Evolutionary conservation across 2,329 filamentous ascomycete species (phyloP).

Genomic region (Fusarium goolgardi): DNA sequence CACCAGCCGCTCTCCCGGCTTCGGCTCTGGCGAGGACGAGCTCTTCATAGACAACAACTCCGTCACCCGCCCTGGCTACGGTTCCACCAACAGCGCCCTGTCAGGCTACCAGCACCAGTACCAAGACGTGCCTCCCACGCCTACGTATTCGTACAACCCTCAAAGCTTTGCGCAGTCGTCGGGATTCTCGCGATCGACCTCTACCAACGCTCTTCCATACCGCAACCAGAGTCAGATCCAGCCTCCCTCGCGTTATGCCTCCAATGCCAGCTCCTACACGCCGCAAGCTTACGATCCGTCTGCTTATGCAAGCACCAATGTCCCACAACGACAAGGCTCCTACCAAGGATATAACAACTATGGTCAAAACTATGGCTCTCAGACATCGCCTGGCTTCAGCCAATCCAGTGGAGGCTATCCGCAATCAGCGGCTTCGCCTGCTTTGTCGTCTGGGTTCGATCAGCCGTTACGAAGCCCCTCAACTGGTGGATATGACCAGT

Average conservation of each 20-base stretch:
- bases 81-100: conserved; percentile 60
- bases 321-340: conserved; percentile 63
- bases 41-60: conserved; percentile 69
- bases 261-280: conserved; percentile 58
- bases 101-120: conserved; percentile 65
- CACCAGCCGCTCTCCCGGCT: conserved; percentile 42
- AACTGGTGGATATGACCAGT: conserved; percentile 53
- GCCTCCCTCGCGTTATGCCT: conserved; percentile 54
- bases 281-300: conserved; percentile 69
- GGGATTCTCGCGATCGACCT: conserved; percentile 59
- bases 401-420: conserved; percentile 51
- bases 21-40: conserved; percentile 63
- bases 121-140: conserved; percentile 59
- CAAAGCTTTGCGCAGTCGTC: conserved; percentile 65
- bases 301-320: conserved; percentile 63
- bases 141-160: conserved; percentile 75
- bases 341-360: conserved; percentile 62
- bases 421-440: conserved; percentile 47
- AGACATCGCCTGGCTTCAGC: conserved; percentile 52
- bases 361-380: conserved; percentile 56
- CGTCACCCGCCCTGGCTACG: conserved; percentile 52
- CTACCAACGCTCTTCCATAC: conserved; percentile 63
- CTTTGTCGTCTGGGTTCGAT: conserved; percentile 55
- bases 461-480: conserved; percentile 55
- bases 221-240: conserved; percentile 53